phyloP scores from a whole-genome alignment of 768 basidiomycete species.

The Mycena maculata region DNA sequence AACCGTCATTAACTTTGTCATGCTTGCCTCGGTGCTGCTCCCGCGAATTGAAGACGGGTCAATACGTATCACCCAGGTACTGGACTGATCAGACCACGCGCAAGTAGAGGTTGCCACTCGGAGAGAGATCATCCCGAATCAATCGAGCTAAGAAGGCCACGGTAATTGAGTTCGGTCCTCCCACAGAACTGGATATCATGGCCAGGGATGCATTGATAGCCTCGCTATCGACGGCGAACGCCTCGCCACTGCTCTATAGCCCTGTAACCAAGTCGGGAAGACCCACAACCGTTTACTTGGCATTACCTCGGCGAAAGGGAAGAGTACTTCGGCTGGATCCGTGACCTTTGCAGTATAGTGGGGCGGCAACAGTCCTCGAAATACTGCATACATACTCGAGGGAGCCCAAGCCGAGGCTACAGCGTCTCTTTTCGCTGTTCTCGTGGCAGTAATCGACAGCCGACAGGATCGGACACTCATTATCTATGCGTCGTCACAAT shows the following conservation, averaged over 20 bases:
- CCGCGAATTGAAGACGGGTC: not conserved
- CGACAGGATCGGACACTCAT: not conserved
- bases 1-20: not conserved
- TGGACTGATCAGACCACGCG: slow-evolving; percentile 1
- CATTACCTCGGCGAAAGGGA: not conserved
- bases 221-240: not conserved
- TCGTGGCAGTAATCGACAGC: not conserved
- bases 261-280: not conserved
- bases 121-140: not conserved
- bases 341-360: not conserved
- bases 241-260: not conserved
- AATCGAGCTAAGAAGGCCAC: not conserved
- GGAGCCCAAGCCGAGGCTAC: not conserved
- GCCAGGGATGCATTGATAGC: not conserved
- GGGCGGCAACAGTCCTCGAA: not conserved
- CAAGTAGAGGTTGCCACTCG: not conserved
- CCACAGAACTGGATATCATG: not conserved
- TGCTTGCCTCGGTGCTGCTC: not conserved
- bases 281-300: too few relatives aligned
- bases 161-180: not conserved
- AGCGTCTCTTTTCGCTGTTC: not conserved
- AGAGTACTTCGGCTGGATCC: not conserved
- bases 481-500: not conserved
- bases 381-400: not conserved
- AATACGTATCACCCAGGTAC: not conserved